Evolutionary conservation across 768 basidiomycete species (phyloP).

Genomic region (Agaricus blazei): DNA sequence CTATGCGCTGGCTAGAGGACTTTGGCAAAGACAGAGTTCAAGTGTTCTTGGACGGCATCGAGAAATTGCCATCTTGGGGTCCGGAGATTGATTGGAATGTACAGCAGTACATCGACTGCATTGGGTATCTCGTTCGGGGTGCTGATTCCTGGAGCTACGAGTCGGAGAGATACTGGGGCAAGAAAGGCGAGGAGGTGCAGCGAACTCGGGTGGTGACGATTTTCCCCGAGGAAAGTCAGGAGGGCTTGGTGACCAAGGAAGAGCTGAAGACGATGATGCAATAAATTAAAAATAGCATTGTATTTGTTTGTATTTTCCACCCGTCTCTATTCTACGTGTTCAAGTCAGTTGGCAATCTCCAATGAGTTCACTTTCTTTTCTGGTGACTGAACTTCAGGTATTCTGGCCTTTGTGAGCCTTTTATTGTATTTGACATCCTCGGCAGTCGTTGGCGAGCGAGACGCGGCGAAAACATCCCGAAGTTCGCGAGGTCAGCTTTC

Average conservation of each 20-base stretch:
- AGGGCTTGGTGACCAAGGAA: conserved; percentile 4
- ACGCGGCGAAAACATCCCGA: conserved; percentile 87
- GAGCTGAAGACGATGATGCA: not conserved
- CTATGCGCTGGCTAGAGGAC: conserved; percentile 14
- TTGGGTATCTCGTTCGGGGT: conserved; percentile 13
- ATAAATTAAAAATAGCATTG: not conserved
- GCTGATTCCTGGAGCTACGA: conserved; percentile 11
- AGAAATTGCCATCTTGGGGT: conserved; percentile 13
- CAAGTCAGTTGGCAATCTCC: not conserved
- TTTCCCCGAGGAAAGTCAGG: conserved; percentile 9
- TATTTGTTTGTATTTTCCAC: conserved; percentile 7
- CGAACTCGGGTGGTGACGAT: conserved; percentile 17
- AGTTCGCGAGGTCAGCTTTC: conserved; percentile 71
- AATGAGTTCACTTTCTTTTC: conserved; percentile 67
- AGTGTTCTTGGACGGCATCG: conserved; percentile 7
- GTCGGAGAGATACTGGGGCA: conserved; percentile 13
- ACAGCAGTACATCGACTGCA: conserved; percentile 11
- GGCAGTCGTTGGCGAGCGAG: conserved; percentile 81
- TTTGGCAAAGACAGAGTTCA: conserved; percentile 7
- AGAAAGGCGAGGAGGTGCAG: conserved; percentile 15
- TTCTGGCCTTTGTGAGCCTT: not conserved
- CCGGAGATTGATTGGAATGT: conserved; percentile 12
- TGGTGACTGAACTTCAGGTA: conserved; percentile 68
- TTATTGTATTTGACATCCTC: not conserved
- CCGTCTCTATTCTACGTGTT: not conserved